A percentile compares a stretch with the other conserved stretches of the same genome.
Conservation (phyloP, 768 basidiomycete species). For the Boletus insuetus region DNA sequence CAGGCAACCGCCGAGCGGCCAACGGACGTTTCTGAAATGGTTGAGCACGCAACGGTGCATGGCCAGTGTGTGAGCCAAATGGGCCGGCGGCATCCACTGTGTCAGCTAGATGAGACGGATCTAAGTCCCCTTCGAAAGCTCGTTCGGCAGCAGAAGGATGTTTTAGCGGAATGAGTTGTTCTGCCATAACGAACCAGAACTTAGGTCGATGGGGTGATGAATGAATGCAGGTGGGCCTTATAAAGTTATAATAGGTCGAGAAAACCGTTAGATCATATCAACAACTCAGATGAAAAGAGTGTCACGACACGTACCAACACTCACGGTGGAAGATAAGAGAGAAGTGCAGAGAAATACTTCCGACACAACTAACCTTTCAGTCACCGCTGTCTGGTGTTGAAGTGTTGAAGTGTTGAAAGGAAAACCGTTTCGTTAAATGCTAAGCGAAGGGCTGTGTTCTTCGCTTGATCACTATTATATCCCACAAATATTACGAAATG, state of each 20-base stretch:
- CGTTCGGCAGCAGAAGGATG: conserved; percentile 19
- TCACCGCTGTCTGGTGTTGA: too few relatives aligned
- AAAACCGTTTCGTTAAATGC: too few relatives aligned
- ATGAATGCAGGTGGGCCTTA: conserved; percentile 4
- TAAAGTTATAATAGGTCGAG: neutral
- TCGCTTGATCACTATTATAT: too few relatives aligned
- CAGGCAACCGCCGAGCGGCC: neutral
- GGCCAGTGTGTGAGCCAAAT: neutral
- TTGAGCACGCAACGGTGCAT: conserved; percentile 5
- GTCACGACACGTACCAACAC: neutral
- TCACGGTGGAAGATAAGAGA: too few relatives aligned
- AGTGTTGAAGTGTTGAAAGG: too few relatives aligned
- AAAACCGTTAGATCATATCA: neutral
- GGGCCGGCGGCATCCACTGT: neutral
- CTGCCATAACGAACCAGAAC: conserved; percentile 9
- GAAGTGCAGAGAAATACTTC: too few relatives aligned
- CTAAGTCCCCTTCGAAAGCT: neutral
- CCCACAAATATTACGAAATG: too few relatives aligned
- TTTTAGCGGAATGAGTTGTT: neutral
- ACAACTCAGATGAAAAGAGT: neutral
- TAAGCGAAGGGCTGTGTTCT: too few relatives aligned
- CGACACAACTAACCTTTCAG: too few relatives aligned
- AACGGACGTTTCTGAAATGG: neutral
- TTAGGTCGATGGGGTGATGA: neutral
- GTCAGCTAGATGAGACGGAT: neutral